phyloP scores from a whole-genome alignment of 805 yeast species.

The Starmerella davenportii region DNA sequence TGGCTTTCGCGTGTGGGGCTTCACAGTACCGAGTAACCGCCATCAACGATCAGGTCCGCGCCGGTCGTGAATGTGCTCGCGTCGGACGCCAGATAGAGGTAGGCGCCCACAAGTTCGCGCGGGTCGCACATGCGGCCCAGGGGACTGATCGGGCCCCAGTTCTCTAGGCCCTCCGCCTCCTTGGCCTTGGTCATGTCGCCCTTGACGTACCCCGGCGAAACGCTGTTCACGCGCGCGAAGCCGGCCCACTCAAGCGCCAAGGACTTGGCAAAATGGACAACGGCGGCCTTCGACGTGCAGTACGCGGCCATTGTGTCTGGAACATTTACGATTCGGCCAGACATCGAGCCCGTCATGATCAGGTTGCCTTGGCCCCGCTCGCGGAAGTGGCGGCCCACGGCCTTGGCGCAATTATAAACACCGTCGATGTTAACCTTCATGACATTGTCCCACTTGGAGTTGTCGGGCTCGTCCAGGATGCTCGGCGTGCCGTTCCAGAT shows the following conservation, averaged over 20 bases:
- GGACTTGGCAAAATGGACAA: conserved; percentile 55
- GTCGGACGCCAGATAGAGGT: conserved; percentile 60
- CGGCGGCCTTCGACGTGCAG: conserved; percentile 75
- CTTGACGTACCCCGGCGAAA: conserved; percentile 68
- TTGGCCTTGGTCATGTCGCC: conserved; percentile 43
- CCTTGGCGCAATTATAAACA: conserved; percentile 63
- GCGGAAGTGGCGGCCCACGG: conserved; percentile 56
- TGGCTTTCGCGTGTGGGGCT: no score
- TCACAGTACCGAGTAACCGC: conserved; percentile 46
- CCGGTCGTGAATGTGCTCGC: conserved; percentile 72
- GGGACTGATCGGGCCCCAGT: conserved; percentile 28
- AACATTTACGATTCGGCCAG: conserved; percentile 69
- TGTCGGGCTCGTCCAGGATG: conserved; percentile 32
- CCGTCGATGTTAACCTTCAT: conserved; percentile 64
- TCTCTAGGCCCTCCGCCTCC: conserved; percentile 28
- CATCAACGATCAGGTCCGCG: conserved; percentile 57
- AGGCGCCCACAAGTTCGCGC: conserved; percentile 63
- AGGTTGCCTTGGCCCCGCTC: conserved; percentile 63
- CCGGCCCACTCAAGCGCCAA: conserved; percentile 78
- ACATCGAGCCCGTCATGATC: conserved; percentile 76
- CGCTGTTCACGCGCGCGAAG: conserved; percentile 63
- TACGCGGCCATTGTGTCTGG: conserved; percentile 79
- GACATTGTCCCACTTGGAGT: conserved; percentile 51
- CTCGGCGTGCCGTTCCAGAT: conserved; percentile 60
- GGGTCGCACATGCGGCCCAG: conserved; percentile 43